phyloP scores from a whole-genome alignment of 1,139 yeast species.

The Hyphopichia fennica region DNA sequence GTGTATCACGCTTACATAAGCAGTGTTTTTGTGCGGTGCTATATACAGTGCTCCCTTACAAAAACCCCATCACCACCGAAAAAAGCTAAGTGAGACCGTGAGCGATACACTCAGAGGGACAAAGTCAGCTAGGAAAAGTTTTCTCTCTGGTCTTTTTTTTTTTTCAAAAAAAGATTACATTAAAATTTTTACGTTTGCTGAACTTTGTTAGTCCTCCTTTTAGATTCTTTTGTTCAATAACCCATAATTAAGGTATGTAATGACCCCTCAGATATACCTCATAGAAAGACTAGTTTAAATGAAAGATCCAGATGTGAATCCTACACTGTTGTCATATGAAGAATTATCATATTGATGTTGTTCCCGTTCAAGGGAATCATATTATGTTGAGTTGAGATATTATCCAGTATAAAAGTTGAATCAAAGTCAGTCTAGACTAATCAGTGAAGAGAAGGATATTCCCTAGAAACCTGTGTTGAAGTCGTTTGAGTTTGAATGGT shows the following conservation, averaged over 20 bases:
- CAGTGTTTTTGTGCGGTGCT: background rate
- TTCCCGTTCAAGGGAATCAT: too few species aligned
- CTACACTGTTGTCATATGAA: too few species aligned
- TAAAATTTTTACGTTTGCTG: background rate
- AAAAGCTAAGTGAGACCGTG: constrained; percentile 1
- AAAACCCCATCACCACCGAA: constrained; percentile 3
- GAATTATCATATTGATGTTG: too few species aligned
- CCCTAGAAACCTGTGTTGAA: too few species aligned
- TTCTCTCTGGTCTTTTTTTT: background rate
- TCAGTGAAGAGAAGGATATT: too few species aligned
- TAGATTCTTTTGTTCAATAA: background rate
- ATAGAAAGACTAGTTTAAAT: too few species aligned
- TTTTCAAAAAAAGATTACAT: background rate
- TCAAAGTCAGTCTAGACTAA: too few species aligned
- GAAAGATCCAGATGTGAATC: too few species aligned
- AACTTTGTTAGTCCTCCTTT: background rate
- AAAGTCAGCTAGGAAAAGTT: background rate
- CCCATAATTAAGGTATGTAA: background rate
- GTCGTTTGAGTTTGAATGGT: too few species aligned
- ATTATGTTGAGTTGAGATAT: too few species aligned
- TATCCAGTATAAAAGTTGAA: too few species aligned
- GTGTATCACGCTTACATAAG: background rate
- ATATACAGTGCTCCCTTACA: background rate
- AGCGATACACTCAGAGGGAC: background rate
- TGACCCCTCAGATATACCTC: background rate